Evolutionary conservation across 768 basidiomycete genomes (phyloP), one percentile per base, ranked within the genome.

Genomic region (Trametes sanguinea): DNA sequence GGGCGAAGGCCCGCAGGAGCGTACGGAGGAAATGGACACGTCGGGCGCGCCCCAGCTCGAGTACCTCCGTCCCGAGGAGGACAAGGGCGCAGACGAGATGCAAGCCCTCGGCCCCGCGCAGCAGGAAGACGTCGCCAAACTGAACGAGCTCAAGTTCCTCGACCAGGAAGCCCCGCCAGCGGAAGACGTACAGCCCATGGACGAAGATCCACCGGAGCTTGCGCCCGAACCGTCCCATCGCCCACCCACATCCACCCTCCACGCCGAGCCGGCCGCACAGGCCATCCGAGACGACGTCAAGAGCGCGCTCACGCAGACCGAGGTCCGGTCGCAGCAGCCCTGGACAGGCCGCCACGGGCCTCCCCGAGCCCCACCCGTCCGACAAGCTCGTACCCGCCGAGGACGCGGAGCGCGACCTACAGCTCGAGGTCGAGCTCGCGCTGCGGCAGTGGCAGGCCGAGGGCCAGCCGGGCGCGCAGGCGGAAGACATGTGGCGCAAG

Each of bases 41-140:
- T 73, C 69, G 9, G 73, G 74, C 14, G 69, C 77, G 2, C 76
- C 82, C 7, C 84, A 86, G 65, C 73, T 97, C 13, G 92, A 97
- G 72, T 94, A 96, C 73, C 75, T 91, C 43, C 81, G 81, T 58
- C 83, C 90, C 2, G 58, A 57, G 9, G 50, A 56, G 29, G 87
- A 87, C 42, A 87, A 89, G 51, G 79, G 76, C 32, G 85, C 84
- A 62, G 77, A 88, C 57, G 84, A 88, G 37, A 90, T 90, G 85
- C 94, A 96, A 74, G 94, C 95, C 1, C 82, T 98, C 22, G 96
- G 94, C 6, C 86, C 93, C 1, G 89, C 95, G 2, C 86, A 83
- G 9, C 87, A 92, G 45, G 94, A 96, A 66, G 86, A 95, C 71
- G 83, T 85, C 10, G 88, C 90, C 16, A 91, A 88, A 69, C 77